Percentiles rank a stretch among this genome's conserved stretches.
Conservation (phyloP, 129 eudicot genomes). For the Calendula officinalis region DNA sequence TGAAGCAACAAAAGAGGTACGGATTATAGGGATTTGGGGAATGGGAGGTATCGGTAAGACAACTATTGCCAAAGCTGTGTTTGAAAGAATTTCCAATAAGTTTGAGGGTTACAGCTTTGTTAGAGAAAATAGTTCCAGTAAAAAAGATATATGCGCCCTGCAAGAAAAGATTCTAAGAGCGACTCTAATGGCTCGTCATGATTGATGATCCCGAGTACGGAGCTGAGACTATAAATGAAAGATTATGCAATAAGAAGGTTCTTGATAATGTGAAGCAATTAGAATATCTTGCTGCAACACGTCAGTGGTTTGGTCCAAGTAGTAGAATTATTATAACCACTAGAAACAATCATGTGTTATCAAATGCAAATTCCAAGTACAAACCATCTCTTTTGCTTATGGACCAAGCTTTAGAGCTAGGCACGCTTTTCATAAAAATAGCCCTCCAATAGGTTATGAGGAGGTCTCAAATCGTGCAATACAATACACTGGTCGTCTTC, state of each 20-base stretch:
- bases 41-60: too few relatives aligned
- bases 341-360: background rate
- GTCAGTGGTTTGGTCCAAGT: conserved; percentile 2
- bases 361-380: background rate
- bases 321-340: conserved; percentile 1
- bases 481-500: background rate
- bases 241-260: background rate
- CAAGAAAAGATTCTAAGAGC: background rate
- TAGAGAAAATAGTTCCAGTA: background rate
- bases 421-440: background rate
- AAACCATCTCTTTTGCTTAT: background rate
- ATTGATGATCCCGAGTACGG: background rate
- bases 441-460: background rate
- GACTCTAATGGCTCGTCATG: background rate
- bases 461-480: background rate
- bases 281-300: background rate
- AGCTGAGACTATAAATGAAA: background rate
- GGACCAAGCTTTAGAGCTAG: background rate
- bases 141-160: background rate
- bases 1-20: too few relatives aligned
- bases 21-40: too few relatives aligned
- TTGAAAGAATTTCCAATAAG: too few relatives aligned
- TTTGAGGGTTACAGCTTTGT: too few relatives aligned
- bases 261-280: background rate
- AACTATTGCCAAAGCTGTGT: too few relatives aligned